phyloP scores from a whole-genome alignment of 2,329 filamentous ascomycete species.

The Fusarium ambrosium region DNA sequence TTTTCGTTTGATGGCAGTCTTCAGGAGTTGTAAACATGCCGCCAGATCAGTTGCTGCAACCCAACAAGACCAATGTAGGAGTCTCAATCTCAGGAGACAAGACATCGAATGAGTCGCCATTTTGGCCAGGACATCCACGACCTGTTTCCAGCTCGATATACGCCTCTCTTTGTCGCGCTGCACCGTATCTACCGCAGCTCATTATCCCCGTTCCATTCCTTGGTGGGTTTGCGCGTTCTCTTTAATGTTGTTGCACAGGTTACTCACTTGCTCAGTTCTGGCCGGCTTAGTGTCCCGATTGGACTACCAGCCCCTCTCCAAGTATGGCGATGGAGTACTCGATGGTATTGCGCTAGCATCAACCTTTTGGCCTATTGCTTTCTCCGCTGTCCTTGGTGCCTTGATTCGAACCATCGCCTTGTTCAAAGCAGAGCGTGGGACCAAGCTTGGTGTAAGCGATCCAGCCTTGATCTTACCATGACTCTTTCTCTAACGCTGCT shows the following conservation, averaged over 20 bases:
- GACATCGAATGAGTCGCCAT: neutral
- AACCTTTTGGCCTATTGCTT: neutral
- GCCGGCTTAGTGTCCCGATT: neutral
- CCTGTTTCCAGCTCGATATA: neutral
- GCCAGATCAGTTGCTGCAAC: neutral
- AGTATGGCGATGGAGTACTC: neutral
- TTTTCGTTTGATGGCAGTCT: neutral
- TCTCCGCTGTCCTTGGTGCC: neutral
- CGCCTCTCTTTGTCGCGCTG: neutral
- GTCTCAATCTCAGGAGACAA: neutral
- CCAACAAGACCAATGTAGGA: neutral
- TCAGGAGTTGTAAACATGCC: neutral
- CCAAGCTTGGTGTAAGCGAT: neutral
- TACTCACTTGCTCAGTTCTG: neutral
- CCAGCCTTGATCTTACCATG: neutral
- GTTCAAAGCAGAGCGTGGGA: neutral
- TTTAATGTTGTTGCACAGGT: neutral
- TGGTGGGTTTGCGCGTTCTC: neutral
- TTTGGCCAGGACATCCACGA: neutral
- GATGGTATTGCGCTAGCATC: neutral
- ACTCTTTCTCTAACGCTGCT: neutral
- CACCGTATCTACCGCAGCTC: neutral
- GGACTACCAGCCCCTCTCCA: neutral
- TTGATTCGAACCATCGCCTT: neutral
- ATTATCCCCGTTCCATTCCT: neutral